Evolutionary conservation across 441 rosid genomes (phyloP).

Genomic region (Pelargonium fulgidum): DNA sequence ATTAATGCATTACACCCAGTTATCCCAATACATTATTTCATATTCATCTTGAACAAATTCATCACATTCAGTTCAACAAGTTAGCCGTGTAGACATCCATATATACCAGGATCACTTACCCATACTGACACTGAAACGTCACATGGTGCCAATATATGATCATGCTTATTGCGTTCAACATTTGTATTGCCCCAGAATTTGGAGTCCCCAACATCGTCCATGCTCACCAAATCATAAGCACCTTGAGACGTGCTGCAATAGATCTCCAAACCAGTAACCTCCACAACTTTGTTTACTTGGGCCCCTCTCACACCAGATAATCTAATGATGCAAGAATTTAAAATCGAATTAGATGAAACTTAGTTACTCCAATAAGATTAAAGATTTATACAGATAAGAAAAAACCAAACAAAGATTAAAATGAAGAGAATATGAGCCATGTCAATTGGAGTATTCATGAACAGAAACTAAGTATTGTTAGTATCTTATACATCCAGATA

Average conservation of each 20-base stretch:
- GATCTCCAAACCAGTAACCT: slow-evolving; percentile 65
- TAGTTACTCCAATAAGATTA: not conserved
- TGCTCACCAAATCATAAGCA: slow-evolving; percentile 31
- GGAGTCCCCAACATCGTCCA: slow-evolving; percentile 29
- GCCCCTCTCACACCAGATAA: slow-evolving; percentile 44
- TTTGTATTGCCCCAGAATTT: slow-evolving; percentile 35
- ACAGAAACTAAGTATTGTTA: slow-evolving; percentile 1
- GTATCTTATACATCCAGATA: not conserved
- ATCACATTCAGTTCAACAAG: not conserved
- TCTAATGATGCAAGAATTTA: slow-evolving; percentile 1
- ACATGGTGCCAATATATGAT: slow-evolving; percentile 56
- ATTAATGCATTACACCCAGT: not conserved
- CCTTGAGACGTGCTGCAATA: slow-evolving; percentile 54
- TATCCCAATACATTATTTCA: not conserved
- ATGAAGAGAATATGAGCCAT: not conserved
- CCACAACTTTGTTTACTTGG: slow-evolving; percentile 63
- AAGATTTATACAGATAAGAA: not conserved
- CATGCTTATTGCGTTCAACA: slow-evolving; percentile 37
- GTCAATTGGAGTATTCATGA: not conserved
- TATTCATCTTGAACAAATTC: slow-evolving; percentile 6
- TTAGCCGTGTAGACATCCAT: not conserved
- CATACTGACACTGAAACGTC: slow-evolving; percentile 48
- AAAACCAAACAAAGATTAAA: not conserved
- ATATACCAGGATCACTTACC: slow-evolving; percentile 42
- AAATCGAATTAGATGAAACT: not conserved